Conservation (phyloP, 495 filamentous ascomycete species). For the Hypoxylon crocopeplum region DNA sequence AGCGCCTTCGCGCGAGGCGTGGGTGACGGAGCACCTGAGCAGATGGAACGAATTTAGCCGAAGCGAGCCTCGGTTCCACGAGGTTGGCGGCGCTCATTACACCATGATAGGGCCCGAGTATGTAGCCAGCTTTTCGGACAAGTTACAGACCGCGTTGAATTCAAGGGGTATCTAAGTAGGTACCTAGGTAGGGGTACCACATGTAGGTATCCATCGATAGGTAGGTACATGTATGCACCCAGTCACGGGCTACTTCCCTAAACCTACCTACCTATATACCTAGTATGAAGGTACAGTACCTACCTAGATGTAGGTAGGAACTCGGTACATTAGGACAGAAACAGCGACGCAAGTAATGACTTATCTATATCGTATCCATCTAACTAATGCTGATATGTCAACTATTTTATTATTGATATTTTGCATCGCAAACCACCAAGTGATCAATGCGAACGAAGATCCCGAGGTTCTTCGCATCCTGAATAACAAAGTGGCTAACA, state of each 20-base stretch:
- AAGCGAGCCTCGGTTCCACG: constrained; percentile 37
- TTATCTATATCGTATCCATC: background rate
- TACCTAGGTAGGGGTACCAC: too few relatives aligned
- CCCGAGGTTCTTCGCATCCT: constrained; percentile 5
- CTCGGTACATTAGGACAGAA: background rate
- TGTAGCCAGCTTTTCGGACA: constrained; percentile 40
- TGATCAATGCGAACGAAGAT: background rate
- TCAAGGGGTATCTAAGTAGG: too few relatives aligned
- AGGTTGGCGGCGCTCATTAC: constrained; percentile 49
- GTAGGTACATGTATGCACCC: too few relatives aligned
- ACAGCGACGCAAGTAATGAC: background rate
- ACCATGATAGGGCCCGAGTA: constrained; percentile 50
- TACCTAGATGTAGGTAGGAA: background rate
- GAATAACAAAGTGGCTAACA: background rate
- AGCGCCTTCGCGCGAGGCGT: constrained; percentile 51
- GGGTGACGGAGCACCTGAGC: constrained; percentile 48
- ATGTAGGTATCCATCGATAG: too few relatives aligned
- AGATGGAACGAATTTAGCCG: constrained; percentile 55
- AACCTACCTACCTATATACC: too few relatives aligned
- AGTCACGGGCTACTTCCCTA: too few relatives aligned
- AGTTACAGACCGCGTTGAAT: too few relatives aligned
- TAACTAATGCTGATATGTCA: too few relatives aligned
- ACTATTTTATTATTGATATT: too few relatives aligned
- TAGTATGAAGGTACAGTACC: background rate
- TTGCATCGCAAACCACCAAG: too few relatives aligned